These are phyloP conservation scores for Phytophthora pistaciae DNA, from an alignment of 352 stramenopile genomes.

Conservation along the genomic window DNA sequence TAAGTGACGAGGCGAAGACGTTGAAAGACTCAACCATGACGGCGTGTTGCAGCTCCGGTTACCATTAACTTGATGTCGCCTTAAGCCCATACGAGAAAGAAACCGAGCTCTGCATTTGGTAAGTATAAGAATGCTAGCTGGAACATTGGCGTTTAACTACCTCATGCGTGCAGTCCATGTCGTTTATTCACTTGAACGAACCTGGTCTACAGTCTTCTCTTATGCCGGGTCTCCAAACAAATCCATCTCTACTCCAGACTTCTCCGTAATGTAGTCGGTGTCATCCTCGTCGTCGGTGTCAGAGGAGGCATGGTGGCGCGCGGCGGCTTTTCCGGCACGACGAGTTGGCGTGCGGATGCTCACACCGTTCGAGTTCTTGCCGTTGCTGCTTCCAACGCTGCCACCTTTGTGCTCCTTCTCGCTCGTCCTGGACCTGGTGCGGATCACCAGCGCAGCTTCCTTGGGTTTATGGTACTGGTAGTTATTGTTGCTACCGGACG, in stretches of 20 bases:
- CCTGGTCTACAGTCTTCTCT: slow-evolving; percentile 4
- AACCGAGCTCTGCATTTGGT: not conserved
- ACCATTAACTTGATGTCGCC: slow-evolving; percentile 6
- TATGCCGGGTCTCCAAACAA: slow-evolving; percentile 50
- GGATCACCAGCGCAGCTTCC: slow-evolving; percentile 82
- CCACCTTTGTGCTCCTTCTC: slow-evolving; percentile 51
- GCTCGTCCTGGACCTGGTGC: slow-evolving; percentile 72
- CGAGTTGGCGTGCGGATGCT: slow-evolving; percentile 60
- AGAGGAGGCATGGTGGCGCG: slow-evolving; percentile 48
- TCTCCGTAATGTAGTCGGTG: slow-evolving; percentile 52
- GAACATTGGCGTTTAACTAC: not conserved
- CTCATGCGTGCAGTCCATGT: not conserved
- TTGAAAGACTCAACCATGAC: not conserved
- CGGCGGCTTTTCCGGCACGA: slow-evolving; percentile 28
- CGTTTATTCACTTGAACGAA: not conserved
- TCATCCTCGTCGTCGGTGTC: slow-evolving; percentile 86
- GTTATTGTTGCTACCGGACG: slow-evolving; percentile 46
- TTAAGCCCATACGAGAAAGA: not conserved
- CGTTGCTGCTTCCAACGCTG: slow-evolving; percentile 63
- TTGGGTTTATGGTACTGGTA: slow-evolving; percentile 82
- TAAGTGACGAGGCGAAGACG: not conserved
- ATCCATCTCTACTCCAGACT: slow-evolving; percentile 57
- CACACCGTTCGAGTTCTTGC: slow-evolving; percentile 59
- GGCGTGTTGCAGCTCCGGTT: not conserved
- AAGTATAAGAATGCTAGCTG: not conserved